Conservation (phyloP, 2,329 filamentous ascomycete genomes). For the Trichophyton equinum region DNA sequence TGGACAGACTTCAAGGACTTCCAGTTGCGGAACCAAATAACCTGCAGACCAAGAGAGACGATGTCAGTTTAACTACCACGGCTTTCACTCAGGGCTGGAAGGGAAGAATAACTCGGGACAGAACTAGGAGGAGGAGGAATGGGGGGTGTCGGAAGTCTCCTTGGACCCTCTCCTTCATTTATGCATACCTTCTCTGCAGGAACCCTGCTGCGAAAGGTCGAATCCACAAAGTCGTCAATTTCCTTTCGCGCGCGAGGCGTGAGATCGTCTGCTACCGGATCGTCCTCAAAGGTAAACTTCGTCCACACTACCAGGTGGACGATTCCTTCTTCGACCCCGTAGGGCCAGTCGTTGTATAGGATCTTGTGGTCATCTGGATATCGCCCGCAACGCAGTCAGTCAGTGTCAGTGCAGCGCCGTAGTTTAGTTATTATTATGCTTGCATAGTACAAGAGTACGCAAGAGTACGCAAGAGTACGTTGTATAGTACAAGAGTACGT, state of each 20-base stretch:
- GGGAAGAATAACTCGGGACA: neutral
- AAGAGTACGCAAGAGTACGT: too few species aligned
- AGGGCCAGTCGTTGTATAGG: slow-evolving; percentile 52
- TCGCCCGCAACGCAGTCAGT: neutral
- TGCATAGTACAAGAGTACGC: neutral
- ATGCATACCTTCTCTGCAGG: slow-evolving; percentile 31
- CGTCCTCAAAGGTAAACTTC: slow-evolving; percentile 35
- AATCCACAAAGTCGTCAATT: slow-evolving; percentile 40
- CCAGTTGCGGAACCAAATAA: slow-evolving; percentile 56
- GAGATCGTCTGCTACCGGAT: slow-evolving; percentile 38
- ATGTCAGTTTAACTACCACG: neutral
- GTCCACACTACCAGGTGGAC: slow-evolving; percentile 47
- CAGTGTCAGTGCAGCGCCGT: neutral
- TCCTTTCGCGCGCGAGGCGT: slow-evolving; percentile 35
- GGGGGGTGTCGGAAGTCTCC: too few species aligned
- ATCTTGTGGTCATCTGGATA: slow-evolving; percentile 40
- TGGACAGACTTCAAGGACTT: slow-evolving; percentile 48
- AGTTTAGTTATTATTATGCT: neutral
- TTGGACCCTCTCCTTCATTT: neutral
- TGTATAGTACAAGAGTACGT: neutral
- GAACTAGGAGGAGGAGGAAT: too few species aligned
- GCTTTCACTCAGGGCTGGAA: neutral
- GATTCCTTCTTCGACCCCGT: slow-evolving; percentile 44
- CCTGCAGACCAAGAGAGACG: slow-evolving; percentile 24
- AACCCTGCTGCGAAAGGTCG: slow-evolving; percentile 44